A percentile compares a stretch with the other conserved stretches of the same genome.
Conservation (phyloP, 2,329 filamentous ascomycete genomes). For the Sporothrix schenckii region DNA sequence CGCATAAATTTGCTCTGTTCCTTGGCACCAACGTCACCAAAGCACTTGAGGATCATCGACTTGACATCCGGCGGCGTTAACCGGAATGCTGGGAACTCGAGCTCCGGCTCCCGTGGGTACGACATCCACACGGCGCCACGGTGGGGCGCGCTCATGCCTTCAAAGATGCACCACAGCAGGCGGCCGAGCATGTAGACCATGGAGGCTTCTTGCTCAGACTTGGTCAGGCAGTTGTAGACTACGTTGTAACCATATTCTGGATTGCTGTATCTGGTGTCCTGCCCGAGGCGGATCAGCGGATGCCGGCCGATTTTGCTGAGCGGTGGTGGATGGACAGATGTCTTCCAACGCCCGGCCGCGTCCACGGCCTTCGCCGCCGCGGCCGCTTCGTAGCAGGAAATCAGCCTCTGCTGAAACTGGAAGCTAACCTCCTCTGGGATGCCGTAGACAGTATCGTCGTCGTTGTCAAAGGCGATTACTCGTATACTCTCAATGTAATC, state of each 20-base stretch:
- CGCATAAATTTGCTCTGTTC: constrained; percentile 35
- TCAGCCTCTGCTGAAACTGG: constrained; percentile 49
- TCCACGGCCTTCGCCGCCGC: not conserved
- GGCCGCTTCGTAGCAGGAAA: constrained; percentile 49
- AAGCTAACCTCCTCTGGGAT: constrained; percentile 47
- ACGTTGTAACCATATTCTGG: constrained; percentile 57
- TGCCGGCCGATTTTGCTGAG: not conserved
- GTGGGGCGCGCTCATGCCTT: constrained; percentile 62
- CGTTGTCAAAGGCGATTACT: constrained; percentile 55
- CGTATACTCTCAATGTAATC: constrained; percentile 62
- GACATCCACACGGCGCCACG: constrained; percentile 62
- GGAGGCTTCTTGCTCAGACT: constrained; percentile 58
- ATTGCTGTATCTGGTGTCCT: constrained; percentile 49
- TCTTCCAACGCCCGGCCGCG: not conserved
- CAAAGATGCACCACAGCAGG: constrained; percentile 65
- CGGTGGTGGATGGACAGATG: not conserved
- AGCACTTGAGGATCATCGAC: constrained; percentile 33
- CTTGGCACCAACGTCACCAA: constrained; percentile 23
- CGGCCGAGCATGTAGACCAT: constrained; percentile 66
- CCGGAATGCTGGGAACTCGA: constrained; percentile 59
- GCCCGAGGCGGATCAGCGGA: constrained; percentile 31
- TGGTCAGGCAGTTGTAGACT: constrained; percentile 58
- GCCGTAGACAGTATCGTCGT: constrained; percentile 41
- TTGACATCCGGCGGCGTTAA: constrained; percentile 33
- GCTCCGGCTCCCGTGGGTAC: constrained; percentile 58